A percentile compares a stretch with the other conserved stretches of the same genome.
Conservation (phyloP, 306 rosid species). For the Lotus japonicus region DNA sequence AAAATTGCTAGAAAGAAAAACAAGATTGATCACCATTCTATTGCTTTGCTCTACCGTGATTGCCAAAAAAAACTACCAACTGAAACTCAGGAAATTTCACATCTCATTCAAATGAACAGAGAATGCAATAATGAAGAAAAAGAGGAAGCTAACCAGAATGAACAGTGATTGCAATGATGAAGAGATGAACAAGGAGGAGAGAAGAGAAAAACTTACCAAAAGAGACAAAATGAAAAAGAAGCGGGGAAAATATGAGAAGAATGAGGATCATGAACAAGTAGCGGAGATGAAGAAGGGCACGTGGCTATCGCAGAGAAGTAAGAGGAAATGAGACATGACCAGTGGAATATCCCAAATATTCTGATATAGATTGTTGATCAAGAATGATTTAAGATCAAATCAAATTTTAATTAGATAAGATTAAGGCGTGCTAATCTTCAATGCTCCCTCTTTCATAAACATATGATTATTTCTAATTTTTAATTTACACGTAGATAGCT, state of each 20-base stretch:
- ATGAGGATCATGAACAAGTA: conserved; percentile 11
- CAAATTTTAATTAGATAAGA: no score
- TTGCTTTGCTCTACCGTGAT: background rate
- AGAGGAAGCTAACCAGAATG: background rate
- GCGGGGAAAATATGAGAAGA: background rate
- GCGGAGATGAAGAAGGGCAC: conserved; percentile 15
- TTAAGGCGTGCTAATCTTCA: no score
- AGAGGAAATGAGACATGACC: background rate
- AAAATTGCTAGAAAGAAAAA: background rate
- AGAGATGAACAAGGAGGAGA: background rate
- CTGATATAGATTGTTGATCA: background rate
- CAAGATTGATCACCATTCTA: background rate
- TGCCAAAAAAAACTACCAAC: no score
- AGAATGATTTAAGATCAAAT: no score
- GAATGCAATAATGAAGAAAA: no score
- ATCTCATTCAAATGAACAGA: no score
- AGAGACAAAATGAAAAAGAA: background rate
- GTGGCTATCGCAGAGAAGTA: conserved; percentile 17
- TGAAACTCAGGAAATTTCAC: no score
- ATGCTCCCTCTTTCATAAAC: no score
- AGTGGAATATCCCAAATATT: background rate
- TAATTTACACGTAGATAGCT: no score
- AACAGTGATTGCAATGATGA: background rate
- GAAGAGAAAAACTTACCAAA: background rate
- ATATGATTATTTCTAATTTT: no score